Conservation (phyloP, 176 grass and related monocot genomes). For the Juncus inflexus region DNA sequence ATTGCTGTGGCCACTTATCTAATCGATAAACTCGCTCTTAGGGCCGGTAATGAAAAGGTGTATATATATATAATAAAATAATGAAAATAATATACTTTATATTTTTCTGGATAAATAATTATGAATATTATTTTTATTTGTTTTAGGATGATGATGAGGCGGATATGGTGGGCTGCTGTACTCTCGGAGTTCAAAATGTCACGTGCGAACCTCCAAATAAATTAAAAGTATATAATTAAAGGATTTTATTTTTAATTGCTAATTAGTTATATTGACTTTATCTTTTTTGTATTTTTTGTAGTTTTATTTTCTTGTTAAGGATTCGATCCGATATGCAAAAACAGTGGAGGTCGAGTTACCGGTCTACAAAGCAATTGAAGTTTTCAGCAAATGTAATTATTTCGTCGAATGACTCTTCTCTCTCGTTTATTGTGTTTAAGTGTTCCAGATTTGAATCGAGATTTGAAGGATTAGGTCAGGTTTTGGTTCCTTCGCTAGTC, state of each 20-base stretch:
- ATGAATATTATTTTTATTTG: conserved; percentile 28
- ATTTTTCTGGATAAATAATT: conserved; percentile 2
- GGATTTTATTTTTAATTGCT: neutral
- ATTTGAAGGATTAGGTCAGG: too few species aligned
- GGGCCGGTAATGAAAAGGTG: conserved; percentile 99
- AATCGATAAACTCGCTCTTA: conserved; percentile 99
- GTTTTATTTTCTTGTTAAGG: conserved; percentile 99
- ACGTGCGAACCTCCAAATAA: conserved; percentile 76
- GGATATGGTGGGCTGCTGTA: conserved; percentile 97
- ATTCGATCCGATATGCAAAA: conserved; percentile 97
- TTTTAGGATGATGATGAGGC: conserved; percentile 92
- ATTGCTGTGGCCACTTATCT: conserved; percentile 96
- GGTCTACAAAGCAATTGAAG: conserved; percentile 82
- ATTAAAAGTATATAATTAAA: conserved; percentile 51
- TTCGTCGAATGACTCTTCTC: too few species aligned
- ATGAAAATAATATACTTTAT: neutral
- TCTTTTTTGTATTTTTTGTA: conserved; percentile 36
- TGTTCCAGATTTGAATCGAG: too few species aligned
- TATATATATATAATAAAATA: neutral
- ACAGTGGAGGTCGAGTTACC: conserved; percentile 80
- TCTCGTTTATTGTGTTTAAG: too few species aligned
- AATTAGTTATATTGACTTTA: conserved; percentile 30
- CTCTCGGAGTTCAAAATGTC: conserved; percentile 87
- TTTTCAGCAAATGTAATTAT: conserved; percentile 60
- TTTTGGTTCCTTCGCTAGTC: too few species aligned